phyloP scores from a whole-genome alignment of 768 basidiomycete genomes.

The Cubamyces lactineus region DNA sequence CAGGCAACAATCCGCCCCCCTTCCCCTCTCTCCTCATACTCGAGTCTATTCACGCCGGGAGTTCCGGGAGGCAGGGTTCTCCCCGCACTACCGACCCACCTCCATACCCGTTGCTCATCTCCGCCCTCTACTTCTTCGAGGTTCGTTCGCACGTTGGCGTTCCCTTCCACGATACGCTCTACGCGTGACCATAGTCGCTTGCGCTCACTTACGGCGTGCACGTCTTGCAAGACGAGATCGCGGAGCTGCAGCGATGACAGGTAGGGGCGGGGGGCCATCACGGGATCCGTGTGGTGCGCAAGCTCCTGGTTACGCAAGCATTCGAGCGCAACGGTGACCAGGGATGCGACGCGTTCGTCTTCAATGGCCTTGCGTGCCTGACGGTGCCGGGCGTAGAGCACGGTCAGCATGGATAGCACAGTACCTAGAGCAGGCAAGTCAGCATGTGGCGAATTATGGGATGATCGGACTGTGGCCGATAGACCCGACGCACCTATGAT shows the following conservation, averaged over 20 bases:
- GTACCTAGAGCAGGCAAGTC: constrained; percentile 26
- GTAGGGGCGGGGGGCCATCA: constrained; percentile 72
- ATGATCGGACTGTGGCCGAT: constrained; percentile 6
- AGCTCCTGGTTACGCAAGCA: constrained; percentile 82
- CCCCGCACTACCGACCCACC: constrained; percentile 74
- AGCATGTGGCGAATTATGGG: constrained; percentile 1
- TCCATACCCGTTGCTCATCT: constrained; percentile 89
- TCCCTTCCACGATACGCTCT: constrained; percentile 84
- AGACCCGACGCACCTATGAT: constrained; percentile 55
- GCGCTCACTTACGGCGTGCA: constrained; percentile 70
- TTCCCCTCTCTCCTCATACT: constrained; percentile 18
- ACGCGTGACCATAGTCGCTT: constrained; percentile 80
- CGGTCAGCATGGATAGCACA: constrained; percentile 25
- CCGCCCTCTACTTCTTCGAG: constrained; percentile 83
- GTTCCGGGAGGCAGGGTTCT: constrained; percentile 29
- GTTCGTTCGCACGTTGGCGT: constrained; percentile 86
- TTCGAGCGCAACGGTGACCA: constrained; percentile 81
- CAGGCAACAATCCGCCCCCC: constrained; percentile 21
- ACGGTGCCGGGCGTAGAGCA: constrained; percentile 39
- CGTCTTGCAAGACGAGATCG: constrained; percentile 81
- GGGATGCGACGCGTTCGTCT: constrained; percentile 63
- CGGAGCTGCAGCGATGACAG: constrained; percentile 86
- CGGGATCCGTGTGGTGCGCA: constrained; percentile 80
- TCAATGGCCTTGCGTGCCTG: constrained; percentile 59
- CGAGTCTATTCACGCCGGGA: constrained; percentile 16